phyloP scores from a whole-genome alignment of 2,329 filamentous ascomycete genomes.

The Fusarium devonianum region DNA sequence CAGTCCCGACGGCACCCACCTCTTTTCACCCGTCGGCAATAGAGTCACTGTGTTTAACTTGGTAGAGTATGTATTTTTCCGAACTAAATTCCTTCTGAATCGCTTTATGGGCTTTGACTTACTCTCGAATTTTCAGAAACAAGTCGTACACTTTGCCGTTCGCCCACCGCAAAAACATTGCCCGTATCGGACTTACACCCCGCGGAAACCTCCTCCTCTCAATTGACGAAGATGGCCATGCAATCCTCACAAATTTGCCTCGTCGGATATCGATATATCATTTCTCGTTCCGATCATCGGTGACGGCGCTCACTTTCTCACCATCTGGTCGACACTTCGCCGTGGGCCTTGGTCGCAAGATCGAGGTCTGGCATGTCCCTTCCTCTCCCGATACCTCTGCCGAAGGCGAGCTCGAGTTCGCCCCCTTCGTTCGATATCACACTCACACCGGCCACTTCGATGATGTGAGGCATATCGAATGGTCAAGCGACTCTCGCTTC shows the following conservation, averaged over 20 bases:
- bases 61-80: slow-evolving; percentile 72
- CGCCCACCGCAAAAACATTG: slow-evolving; percentile 92
- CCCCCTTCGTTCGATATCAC: slow-evolving; percentile 89
- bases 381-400: slow-evolving; percentile 82
- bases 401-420: slow-evolving; percentile 89
- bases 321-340: slow-evolving; percentile 92
- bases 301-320: slow-evolving; percentile 87
- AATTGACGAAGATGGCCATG: slow-evolving; percentile 91
- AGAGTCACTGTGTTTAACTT: slow-evolving; percentile 95
- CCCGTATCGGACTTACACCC: slow-evolving; percentile 85
- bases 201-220: slow-evolving; percentile 91
- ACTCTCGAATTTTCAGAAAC: slow-evolving; percentile 64
- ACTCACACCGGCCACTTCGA: slow-evolving; percentile 91
- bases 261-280: slow-evolving; percentile 89
- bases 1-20: slow-evolving; percentile 92
- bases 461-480: slow-evolving; percentile 83
- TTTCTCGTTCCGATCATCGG: slow-evolving; percentile 88
- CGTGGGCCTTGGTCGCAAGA: slow-evolving; percentile 82
- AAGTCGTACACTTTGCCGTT: slow-evolving; percentile 89
- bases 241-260: slow-evolving; percentile 89
- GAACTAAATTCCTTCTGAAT: neutral
- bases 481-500: slow-evolving; percentile 96
- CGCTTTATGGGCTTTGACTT: slow-evolving; percentile 36
- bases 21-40: slow-evolving; percentile 96
- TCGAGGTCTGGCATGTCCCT: slow-evolving; percentile 96